Conservation (phyloP, 192 early-diverging fungal genomes). For the Backusella westeae region DNA sequence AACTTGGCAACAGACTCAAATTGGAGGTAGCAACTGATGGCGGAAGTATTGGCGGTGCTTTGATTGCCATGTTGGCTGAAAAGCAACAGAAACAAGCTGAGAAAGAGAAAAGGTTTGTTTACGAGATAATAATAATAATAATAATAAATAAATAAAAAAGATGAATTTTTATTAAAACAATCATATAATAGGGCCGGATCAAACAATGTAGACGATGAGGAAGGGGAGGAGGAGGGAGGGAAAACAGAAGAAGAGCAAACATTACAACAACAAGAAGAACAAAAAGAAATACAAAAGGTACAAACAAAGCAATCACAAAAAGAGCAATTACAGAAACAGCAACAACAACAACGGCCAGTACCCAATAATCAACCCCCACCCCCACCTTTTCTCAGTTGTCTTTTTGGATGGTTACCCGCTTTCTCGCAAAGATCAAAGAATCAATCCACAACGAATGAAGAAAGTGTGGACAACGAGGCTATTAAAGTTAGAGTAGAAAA, state of each 20-base stretch:
- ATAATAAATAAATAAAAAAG: too few species aligned
- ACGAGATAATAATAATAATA: too few species aligned
- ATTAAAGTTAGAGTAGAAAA: conserved; percentile 3
- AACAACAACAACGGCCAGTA: not conserved
- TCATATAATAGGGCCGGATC: not conserved
- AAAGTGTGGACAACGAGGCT: not conserved
- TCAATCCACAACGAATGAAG: not conserved
- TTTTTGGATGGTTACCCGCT: conserved; percentile 13
- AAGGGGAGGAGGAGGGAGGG: not conserved
- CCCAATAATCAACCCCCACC: conserved; percentile 2
- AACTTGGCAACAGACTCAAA: conserved; percentile 65
- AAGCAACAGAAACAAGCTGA: conserved; percentile 2
- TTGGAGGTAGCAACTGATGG: conserved; percentile 74
- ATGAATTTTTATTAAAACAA: not conserved
- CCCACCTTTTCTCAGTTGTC: conserved; percentile 7
- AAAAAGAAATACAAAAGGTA: not conserved
- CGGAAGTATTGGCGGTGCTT: conserved; percentile 74
- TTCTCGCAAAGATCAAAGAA: not conserved
- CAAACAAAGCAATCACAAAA: not conserved
- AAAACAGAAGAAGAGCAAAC: not conserved
- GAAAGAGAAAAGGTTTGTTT: conserved; percentile 12
- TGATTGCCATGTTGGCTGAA: conserved; percentile 55
- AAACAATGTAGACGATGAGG: not conserved
- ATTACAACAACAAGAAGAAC: not conserved
- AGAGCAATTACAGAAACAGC: not conserved